Evolutionary conservation across 257 asterid genomes (phyloP).

Genomic region (Mentha longifolia): DNA sequence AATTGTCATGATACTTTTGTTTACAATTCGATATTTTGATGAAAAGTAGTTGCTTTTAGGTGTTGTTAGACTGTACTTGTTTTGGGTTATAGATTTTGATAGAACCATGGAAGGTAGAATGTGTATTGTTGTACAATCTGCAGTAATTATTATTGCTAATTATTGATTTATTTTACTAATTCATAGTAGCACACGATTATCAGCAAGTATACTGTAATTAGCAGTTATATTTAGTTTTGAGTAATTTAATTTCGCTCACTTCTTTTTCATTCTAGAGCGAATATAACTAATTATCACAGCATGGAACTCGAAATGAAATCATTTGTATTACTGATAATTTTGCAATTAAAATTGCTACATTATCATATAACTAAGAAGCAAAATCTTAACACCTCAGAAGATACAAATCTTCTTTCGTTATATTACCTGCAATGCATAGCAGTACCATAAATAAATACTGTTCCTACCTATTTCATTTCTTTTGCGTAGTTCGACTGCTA

Average conservation of each 20-base stretch:
- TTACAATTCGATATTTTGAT: background rate
- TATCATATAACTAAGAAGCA: background rate
- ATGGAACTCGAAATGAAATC: background rate
- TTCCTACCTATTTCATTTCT: background rate
- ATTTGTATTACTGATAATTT: too few relatives aligned
- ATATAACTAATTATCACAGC: background rate
- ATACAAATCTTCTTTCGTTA: slow-evolving; percentile 11
- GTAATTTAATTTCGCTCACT: too few relatives aligned
- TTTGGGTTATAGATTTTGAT: slow-evolving; percentile 22
- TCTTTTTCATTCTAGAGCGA: background rate
- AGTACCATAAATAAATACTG: background rate
- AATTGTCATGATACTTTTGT: slow-evolving; percentile 47
- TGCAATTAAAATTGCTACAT: background rate
- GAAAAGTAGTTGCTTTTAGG: background rate
- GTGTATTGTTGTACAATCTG: slow-evolving; percentile 4
- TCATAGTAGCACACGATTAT: too few relatives aligned
- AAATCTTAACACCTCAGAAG: slow-evolving; percentile 3
- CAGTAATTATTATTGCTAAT: too few relatives aligned
- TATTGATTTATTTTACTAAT: too few relatives aligned
- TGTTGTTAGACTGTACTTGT: background rate
- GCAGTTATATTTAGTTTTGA: too few relatives aligned
- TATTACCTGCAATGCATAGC: too few relatives aligned
- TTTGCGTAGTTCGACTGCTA: background rate
- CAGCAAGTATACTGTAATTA: too few relatives aligned
- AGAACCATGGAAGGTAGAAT: background rate